These are phyloP conservation scores for Penicillium vulpinum DNA, from an alignment of 2,329 filamentous ascomycete species.

Conservation along the genomic window DNA sequence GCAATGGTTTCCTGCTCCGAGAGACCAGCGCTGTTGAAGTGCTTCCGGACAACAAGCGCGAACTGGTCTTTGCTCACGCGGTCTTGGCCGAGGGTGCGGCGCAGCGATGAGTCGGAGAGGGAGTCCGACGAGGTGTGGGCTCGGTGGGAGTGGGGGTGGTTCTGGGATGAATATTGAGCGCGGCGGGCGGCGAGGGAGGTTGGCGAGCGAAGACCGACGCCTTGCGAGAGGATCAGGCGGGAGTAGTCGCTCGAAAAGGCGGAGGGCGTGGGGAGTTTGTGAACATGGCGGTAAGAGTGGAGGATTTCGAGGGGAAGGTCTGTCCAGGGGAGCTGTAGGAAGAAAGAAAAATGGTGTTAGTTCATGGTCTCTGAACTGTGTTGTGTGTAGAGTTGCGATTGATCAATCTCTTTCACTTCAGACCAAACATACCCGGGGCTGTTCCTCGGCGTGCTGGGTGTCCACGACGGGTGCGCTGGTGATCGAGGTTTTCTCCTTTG, in stretches of 20 bases:
- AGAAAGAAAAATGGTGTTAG: background rate
- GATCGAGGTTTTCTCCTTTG: slow-evolving; percentile 29
- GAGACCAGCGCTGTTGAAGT: slow-evolving; percentile 49
- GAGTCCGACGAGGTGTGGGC: slow-evolving; percentile 7
- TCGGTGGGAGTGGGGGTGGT: slow-evolving; percentile 10
- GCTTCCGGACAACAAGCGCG: slow-evolving; percentile 46
- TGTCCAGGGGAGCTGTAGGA: slow-evolving; percentile 44
- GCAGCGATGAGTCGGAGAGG: slow-evolving; percentile 18
- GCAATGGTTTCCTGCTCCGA: slow-evolving; percentile 51
- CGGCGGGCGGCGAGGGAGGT: slow-evolving; percentile 45
- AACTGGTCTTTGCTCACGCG: slow-evolving; percentile 46
- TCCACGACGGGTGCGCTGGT: slow-evolving; percentile 31
- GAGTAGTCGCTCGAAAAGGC: slow-evolving; percentile 49
- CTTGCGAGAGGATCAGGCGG: slow-evolving; percentile 48
- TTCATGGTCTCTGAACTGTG: background rate
- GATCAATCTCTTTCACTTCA: background rate
- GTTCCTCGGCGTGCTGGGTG: slow-evolving; percentile 10
- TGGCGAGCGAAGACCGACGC: slow-evolving; percentile 47
- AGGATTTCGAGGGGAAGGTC: slow-evolving; percentile 47
- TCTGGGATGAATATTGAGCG: slow-evolving; percentile 19
- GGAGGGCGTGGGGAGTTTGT: slow-evolving; percentile 47
- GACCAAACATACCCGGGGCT: slow-evolving; percentile 34
- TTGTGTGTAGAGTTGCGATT: background rate
- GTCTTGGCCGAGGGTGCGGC: slow-evolving; percentile 38
- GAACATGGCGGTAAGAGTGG: slow-evolving; percentile 51